Evolutionary conservation across 495 filamentous ascomycete species (phyloP).

Genomic region (Lasiosphaeria miniovina): DNA sequence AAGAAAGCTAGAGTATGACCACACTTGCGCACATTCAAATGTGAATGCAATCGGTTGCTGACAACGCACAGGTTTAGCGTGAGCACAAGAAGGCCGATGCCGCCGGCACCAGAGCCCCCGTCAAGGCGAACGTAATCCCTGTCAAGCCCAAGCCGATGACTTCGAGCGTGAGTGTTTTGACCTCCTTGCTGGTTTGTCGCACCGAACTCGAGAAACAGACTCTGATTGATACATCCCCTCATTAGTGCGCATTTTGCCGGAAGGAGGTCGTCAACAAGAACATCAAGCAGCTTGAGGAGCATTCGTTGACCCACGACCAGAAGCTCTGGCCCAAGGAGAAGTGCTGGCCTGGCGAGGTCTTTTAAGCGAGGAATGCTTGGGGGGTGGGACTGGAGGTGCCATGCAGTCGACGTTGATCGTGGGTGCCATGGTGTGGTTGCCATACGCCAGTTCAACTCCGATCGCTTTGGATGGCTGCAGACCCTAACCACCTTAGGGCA

Average conservation of each 20-base stretch:
- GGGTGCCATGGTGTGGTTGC: too few relatives aligned
- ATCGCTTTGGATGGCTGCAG: too few relatives aligned
- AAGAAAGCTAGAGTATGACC: constrained; percentile 8
- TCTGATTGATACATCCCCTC: not conserved
- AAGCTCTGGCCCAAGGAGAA: constrained; percentile 15
- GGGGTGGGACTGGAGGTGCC: too few relatives aligned
- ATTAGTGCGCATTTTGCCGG: constrained; percentile 7
- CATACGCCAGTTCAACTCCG: too few relatives aligned
- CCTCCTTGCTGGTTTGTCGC: not conserved
- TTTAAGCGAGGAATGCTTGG: not conserved
- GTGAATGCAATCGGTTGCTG: not conserved
- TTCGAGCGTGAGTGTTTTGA: constrained; percentile 1
- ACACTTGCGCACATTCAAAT: not conserved
- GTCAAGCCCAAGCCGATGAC: constrained; percentile 6
- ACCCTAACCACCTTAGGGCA: too few relatives aligned
- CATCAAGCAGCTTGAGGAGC: constrained; percentile 5
- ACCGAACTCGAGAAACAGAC: too few relatives aligned
- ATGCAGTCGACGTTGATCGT: too few relatives aligned
- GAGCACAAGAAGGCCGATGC: constrained; percentile 12
- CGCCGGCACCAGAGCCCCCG: constrained; percentile 8
- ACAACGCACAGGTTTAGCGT: constrained; percentile 4
- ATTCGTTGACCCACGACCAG: constrained; percentile 6
- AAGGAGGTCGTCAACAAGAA: constrained; percentile 11
- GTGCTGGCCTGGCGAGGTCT: constrained; percentile 10
- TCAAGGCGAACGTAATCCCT: constrained; percentile 8